Percentiles rank a stretch among this genome's conserved stretches.
Evolutionary conservation across 306 rosid species (phyloP).

Genomic region (Carpinus viminea): DNA sequence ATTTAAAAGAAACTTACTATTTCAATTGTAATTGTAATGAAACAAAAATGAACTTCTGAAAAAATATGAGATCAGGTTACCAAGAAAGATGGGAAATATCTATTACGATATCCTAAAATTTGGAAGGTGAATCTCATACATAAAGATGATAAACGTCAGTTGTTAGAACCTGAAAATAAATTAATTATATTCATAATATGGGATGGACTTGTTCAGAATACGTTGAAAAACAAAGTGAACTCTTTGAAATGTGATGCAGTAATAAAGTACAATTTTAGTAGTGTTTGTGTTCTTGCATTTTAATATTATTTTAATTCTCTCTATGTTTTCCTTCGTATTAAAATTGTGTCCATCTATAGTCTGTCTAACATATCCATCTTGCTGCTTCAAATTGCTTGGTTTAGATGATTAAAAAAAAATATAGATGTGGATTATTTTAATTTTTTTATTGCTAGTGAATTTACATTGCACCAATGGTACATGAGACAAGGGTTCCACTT

Average conservation of each 20-base stretch:
- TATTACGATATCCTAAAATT: not conserved
- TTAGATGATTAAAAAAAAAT: not conserved
- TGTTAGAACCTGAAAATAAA: not conserved
- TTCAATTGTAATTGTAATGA: not conserved
- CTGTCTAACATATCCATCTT: not conserved
- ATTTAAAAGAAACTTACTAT: slow-evolving; percentile 15
- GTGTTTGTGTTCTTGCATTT: not conserved
- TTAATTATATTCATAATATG: not conserved
- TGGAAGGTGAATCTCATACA: not conserved
- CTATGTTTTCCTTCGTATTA: not conserved
- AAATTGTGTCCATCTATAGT: not conserved
- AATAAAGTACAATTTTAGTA: not conserved
- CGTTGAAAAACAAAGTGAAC: not conserved
- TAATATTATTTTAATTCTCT: slow-evolving; percentile 1
- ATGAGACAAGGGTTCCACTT: slow-evolving; percentile 7
- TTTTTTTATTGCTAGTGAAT: not conserved
- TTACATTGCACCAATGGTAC: not conserved
- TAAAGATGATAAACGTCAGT: not conserved
- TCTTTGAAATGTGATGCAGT: slow-evolving; percentile 5
- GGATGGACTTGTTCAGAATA: not conserved
- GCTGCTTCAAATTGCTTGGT: not conserved
- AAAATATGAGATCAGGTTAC: not conserved
- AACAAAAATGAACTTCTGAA: not conserved
- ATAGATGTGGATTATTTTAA: not conserved
- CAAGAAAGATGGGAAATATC: not conserved